A percentile compares a stretch with the other conserved stretches of the same genome.
Conservation (phyloP, 1,284 basidiomycete species). For the Pyrrhoderma lamaoense region DNA sequence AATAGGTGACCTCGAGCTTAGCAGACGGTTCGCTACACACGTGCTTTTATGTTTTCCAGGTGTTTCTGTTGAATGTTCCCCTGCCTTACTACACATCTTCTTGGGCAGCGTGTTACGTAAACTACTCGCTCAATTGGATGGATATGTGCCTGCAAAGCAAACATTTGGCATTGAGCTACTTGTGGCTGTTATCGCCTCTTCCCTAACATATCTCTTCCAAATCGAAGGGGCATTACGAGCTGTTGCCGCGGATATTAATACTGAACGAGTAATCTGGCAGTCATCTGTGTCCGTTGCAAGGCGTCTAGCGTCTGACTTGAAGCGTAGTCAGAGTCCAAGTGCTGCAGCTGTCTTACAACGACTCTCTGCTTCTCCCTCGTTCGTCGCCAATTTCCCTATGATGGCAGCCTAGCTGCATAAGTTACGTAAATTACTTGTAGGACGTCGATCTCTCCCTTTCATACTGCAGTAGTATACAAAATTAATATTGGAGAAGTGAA, state of each 20-base stretch:
- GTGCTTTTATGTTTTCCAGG: slow-evolving; percentile 33
- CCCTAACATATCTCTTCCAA: slow-evolving; percentile 57
- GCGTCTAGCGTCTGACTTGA: slow-evolving; percentile 50
- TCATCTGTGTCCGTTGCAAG: slow-evolving; percentile 55
- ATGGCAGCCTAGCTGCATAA: slow-evolving; percentile 29
- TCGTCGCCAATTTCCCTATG: slow-evolving; percentile 65
- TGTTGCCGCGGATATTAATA: slow-evolving; percentile 36
- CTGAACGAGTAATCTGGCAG: slow-evolving; percentile 42
- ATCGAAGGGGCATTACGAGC: slow-evolving; percentile 55
- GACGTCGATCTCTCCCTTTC: background rate
- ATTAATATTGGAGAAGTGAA: too few relatives aligned
- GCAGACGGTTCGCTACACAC: slow-evolving; percentile 55
- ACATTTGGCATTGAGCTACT: slow-evolving; percentile 52
- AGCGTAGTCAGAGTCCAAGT: slow-evolving; percentile 45
- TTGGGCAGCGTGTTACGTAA: slow-evolving; percentile 48
- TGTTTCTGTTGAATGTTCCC: slow-evolving; percentile 29
- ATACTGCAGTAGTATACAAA: too few relatives aligned
- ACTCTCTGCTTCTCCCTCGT: slow-evolving; percentile 52
- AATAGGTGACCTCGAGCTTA: slow-evolving; percentile 50
- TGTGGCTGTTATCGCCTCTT: slow-evolving; percentile 52
- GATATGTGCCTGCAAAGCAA: slow-evolving; percentile 43
- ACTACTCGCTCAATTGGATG: slow-evolving; percentile 49
- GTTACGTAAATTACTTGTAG: background rate
- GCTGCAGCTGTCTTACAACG: slow-evolving; percentile 48
- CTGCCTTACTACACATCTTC: slow-evolving; percentile 67